Percentiles rank a stretch among this genome's conserved stretches.
Conservation (phyloP, 129 eudicot genomes). For the Helianthus tuberosus region DNA sequence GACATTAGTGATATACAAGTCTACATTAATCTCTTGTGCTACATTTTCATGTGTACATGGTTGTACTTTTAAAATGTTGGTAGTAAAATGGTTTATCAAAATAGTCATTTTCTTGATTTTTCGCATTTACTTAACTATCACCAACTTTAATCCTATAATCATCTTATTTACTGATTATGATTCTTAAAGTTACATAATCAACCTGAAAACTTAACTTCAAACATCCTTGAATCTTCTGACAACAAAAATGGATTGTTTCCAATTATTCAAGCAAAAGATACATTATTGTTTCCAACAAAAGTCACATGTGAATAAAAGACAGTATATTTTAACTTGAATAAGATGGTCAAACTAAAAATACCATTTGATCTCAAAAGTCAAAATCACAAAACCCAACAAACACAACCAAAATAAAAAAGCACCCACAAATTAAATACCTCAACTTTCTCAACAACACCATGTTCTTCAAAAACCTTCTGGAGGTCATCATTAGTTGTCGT, state of each 20-base stretch:
- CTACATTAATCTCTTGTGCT: too few species aligned
- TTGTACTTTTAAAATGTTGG: too few species aligned
- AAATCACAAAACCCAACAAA: too few species aligned
- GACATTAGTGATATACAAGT: too few species aligned
- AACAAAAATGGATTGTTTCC: neutral
- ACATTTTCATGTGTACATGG: too few species aligned
- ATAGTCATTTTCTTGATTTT: too few species aligned
- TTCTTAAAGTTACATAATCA: constrained; percentile 8
- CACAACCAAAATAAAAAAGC: neutral
- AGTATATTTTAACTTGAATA: too few species aligned
- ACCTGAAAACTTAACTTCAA: neutral
- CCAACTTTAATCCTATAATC: neutral
- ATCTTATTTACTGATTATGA: neutral
- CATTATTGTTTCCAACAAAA: too few species aligned
- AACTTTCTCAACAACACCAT: constrained; percentile 79
- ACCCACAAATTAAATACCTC: constrained; percentile 51
- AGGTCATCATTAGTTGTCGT: constrained; percentile 71
- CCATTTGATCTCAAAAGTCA: too few species aligned
- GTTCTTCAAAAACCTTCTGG: constrained; percentile 64
- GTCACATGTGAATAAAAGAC: neutral
- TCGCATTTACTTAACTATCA: neutral
- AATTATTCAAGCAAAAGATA: too few species aligned
- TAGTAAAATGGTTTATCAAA: too few species aligned
- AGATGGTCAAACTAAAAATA: too few species aligned
- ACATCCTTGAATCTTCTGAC: neutral